Conservation (phyloP, 495 filamentous ascomycete species). For the Xylaria castorea region DNA sequence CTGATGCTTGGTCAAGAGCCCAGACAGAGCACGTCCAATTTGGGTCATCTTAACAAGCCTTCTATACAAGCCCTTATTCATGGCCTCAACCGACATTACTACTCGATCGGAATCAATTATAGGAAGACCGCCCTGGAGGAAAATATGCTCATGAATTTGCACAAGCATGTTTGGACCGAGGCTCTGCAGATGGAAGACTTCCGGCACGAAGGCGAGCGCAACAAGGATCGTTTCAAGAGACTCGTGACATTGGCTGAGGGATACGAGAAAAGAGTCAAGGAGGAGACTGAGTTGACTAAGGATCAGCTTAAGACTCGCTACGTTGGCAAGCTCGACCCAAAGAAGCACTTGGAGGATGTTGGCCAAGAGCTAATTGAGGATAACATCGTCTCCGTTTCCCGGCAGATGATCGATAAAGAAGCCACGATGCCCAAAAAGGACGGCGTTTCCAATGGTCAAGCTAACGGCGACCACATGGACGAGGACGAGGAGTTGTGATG, state of each 20-base stretch:
- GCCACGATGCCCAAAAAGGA: slow-evolving; percentile 71
- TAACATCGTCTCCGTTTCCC: slow-evolving; percentile 94
- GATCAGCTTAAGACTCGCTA: slow-evolving; percentile 99
- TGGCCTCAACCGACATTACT: slow-evolving; percentile 97
- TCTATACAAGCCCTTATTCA: slow-evolving; percentile 99
- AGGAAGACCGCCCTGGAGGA: slow-evolving; percentile 97
- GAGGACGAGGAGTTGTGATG: slow-evolving; percentile 56
- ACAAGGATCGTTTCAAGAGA: slow-evolving; percentile 83
- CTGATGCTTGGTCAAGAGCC: slow-evolving; percentile 98
- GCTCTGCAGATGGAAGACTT: slow-evolving; percentile 98
- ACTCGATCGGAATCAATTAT: slow-evolving; percentile 98
- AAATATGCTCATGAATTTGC: slow-evolving; percentile 99
- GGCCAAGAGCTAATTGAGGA: slow-evolving; percentile 97
- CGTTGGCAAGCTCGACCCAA: slow-evolving; percentile 97
- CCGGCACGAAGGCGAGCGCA: slow-evolving; percentile 78
- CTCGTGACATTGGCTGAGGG: slow-evolving; percentile 90
- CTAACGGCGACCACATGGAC: slow-evolving; percentile 64
- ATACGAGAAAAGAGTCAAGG: slow-evolving; percentile 98
- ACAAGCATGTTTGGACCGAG: slow-evolving; percentile 99
- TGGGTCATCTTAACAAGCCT: slow-evolving; percentile 98
- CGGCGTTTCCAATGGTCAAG: slow-evolving; percentile 54
- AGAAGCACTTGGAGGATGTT: slow-evolving; percentile 98
- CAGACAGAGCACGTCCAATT: slow-evolving; percentile 96
- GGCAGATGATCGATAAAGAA: slow-evolving; percentile 99
- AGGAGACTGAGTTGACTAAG: slow-evolving; percentile 95